Evolutionary conservation across 352 stramenopile species (phyloP).

Genomic region (Pelagophyceae sp.): DNA sequence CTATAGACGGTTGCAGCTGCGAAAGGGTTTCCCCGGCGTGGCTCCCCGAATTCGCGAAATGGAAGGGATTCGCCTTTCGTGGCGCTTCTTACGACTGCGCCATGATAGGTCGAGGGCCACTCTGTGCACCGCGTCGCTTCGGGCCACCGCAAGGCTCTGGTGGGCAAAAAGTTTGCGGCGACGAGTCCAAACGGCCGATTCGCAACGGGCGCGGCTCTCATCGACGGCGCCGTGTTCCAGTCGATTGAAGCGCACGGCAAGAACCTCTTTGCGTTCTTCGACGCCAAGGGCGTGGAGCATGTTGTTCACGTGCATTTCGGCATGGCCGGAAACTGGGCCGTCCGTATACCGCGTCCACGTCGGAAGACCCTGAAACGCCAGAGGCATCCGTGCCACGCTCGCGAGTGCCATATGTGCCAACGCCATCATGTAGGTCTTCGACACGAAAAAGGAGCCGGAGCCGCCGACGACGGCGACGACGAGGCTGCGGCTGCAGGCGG

Average conservation of each 20-base stretch:
- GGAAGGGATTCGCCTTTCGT: too few relatives aligned
- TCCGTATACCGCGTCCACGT: too few relatives aligned
- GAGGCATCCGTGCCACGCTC: too few relatives aligned
- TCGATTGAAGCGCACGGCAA: conserved; percentile 52
- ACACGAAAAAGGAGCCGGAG: conserved; percentile 24
- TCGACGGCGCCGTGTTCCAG: conserved; percentile 39
- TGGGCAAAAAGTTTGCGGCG: conserved; percentile 44
- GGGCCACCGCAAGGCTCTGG: conserved; percentile 33
- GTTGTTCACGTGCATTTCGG: conserved; percentile 55
- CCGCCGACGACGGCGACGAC: conserved; percentile 41
- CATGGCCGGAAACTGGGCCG: conserved; percentile 47
- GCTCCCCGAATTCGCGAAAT: too few relatives aligned
- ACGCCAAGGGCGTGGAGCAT: conserved; percentile 13
- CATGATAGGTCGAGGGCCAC: too few relatives aligned
- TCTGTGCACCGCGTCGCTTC: conserved; percentile 44
- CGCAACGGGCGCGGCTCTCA: conserved; percentile 37
- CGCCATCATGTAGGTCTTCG: too few relatives aligned
- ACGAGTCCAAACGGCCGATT: conserved; percentile 49
- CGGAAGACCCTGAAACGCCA: too few relatives aligned
- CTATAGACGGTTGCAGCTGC: too few relatives aligned
- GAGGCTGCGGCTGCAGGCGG: conserved; percentile 40
- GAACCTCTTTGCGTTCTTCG: conserved; percentile 56
- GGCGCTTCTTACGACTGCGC: too few relatives aligned
- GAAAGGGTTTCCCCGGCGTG: too few relatives aligned
- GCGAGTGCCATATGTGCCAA: too few relatives aligned